phyloP scores from a whole-genome alignment of 2,329 filamentous ascomycete species.

The Venturia effusa region DNA sequence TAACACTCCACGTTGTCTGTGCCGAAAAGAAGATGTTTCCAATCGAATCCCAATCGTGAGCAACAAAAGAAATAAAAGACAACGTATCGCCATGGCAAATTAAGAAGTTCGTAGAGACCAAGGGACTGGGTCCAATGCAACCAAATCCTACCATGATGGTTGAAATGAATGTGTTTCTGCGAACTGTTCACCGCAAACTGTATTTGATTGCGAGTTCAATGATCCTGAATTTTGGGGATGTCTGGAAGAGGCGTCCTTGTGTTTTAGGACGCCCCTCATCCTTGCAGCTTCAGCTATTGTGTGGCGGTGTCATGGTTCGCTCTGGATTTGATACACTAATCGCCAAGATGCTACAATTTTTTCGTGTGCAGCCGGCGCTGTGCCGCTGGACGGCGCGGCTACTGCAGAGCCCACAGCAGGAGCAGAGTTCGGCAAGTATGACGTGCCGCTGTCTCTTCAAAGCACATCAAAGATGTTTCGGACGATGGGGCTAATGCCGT shows the following conservation, averaged over 20 bases:
- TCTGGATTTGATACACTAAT: background rate
- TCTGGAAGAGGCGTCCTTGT: background rate
- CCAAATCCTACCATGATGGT: background rate
- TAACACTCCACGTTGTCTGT: background rate
- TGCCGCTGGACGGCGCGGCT: background rate
- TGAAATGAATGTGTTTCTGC: conserved; percentile 1
- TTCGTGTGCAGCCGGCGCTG: background rate
- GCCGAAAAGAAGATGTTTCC: background rate
- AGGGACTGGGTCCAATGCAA: background rate
- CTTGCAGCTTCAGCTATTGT: background rate
- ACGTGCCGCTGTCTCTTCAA: conserved; percentile 31
- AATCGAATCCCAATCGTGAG: background rate
- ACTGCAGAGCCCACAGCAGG: background rate
- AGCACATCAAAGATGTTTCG: conserved; percentile 69
- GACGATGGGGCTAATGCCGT: conserved; percentile 63
- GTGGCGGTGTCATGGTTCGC: background rate
- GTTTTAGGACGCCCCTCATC: background rate
- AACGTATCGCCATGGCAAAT: background rate
- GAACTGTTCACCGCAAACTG: background rate
- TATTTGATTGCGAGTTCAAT: background rate
- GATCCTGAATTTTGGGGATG: background rate
- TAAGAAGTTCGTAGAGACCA: background rate
- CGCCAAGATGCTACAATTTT: background rate
- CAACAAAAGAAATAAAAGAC: background rate
- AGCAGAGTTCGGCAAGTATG: background rate